phyloP scores from a whole-genome alignment of 2,329 filamentous ascomycete genomes.

The Arthrocladium fulminans region DNA sequence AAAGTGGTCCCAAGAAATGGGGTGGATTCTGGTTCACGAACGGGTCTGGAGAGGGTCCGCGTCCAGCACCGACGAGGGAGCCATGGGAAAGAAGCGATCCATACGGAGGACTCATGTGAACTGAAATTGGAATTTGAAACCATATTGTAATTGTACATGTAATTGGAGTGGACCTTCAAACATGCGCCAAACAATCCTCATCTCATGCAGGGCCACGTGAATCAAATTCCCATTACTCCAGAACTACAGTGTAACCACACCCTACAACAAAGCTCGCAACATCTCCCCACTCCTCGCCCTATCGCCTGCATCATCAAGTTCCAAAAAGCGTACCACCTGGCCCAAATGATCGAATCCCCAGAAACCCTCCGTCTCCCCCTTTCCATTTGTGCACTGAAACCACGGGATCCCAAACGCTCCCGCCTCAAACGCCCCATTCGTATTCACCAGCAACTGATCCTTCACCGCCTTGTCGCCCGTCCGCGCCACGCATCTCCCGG shows the following conservation, averaged over 20 bases:
- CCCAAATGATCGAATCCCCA: constrained; percentile 71
- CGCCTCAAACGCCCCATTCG: constrained; percentile 48
- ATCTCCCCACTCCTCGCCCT: constrained; percentile 31
- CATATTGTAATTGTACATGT: too few species aligned
- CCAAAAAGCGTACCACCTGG: constrained; percentile 60
- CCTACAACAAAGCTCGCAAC: constrained; percentile 27
- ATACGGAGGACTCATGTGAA: background rate
- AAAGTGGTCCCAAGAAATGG: background rate
- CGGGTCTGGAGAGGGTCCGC: background rate
- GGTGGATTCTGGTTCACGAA: background rate
- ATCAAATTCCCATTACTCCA: too few species aligned
- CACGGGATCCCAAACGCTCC: constrained; percentile 73
- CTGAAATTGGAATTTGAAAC: too few species aligned
- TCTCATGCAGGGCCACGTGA: too few species aligned
- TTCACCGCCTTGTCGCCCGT: constrained; percentile 44
- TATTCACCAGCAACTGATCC: constrained; percentile 48
- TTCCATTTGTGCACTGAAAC: constrained; percentile 46
- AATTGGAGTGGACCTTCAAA: too few species aligned
- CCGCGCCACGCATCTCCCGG: constrained; percentile 47
- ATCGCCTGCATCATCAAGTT: constrained; percentile 39
- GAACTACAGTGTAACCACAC: too few species aligned
- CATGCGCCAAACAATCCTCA: too few species aligned
- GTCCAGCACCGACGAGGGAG: background rate
- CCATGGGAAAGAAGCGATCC: background rate
- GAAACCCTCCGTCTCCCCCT: constrained; percentile 54